Conservation (phyloP, 768 basidiomycete species). For the Cystofilobasidium macerans region DNA sequence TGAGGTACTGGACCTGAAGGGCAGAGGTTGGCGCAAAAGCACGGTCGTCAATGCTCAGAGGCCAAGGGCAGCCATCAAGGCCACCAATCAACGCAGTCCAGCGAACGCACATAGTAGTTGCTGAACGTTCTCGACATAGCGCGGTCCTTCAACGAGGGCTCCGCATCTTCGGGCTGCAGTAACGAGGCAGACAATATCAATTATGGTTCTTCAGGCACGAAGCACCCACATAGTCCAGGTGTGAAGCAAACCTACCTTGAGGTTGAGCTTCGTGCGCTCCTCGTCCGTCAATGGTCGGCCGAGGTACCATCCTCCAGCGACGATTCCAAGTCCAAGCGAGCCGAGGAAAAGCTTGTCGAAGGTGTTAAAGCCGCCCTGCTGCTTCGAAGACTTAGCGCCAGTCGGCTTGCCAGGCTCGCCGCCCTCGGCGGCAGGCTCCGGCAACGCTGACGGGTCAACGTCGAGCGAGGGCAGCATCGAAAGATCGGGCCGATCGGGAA, state of each 20-base stretch:
- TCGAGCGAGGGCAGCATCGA: conserved; percentile 36
- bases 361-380: conserved; percentile 36
- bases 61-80: no score
- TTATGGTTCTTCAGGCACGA: neutral
- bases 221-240: no score
- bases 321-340: conserved; percentile 50
- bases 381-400: conserved; percentile 11
- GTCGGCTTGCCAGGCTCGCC: conserved; percentile 18
- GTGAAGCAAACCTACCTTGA: conserved; percentile 1
- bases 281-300: conserved; percentile 6
- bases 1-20: neutral
- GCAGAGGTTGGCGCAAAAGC: no score
- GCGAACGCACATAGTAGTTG: conserved; percentile 29
- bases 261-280: conserved; percentile 6
- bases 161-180: neutral
- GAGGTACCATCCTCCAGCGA: conserved; percentile 46
- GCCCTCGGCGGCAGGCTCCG: conserved; percentile 25
- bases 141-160: conserved; percentile 6
- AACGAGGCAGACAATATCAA: neutral
- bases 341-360: conserved; percentile 58
- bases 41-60: no score
- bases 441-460: conserved; percentile 33
- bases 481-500: conserved; percentile 27
- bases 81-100: no score
- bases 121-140: conserved; percentile 12